Percentiles rank a stretch among this genome's conserved stretches.
phyloP scores from a whole-genome alignment of 768 basidiomycete genomes.

The Imleria badia region DNA sequence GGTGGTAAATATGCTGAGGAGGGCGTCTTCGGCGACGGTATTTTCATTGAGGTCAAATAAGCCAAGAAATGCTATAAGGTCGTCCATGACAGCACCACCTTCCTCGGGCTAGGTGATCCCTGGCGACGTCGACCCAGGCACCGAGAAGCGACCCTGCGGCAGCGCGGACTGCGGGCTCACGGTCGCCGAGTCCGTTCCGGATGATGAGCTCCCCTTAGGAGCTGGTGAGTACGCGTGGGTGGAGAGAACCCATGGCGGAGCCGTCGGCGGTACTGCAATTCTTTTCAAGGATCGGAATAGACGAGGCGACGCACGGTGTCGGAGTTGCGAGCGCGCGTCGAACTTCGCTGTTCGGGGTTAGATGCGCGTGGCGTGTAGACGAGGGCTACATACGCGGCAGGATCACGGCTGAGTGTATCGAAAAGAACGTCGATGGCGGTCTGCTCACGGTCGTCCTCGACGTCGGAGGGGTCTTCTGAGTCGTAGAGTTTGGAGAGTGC shows the following conservation, averaged over 20 bases:
- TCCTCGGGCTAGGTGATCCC: constrained; percentile 36
- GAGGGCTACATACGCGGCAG: no score
- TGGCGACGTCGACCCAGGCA: constrained; percentile 67
- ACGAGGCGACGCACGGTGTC: constrained; percentile 77
- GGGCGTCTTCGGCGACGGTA: constrained; percentile 68
- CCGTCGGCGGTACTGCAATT: constrained; percentile 32
- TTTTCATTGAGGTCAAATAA: constrained; percentile 61
- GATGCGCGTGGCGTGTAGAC: no score
- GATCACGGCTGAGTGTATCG: constrained; percentile 59
- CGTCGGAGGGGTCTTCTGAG: constrained; percentile 64
- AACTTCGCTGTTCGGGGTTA: no score
- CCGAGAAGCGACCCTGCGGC: constrained; percentile 73
- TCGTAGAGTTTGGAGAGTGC: constrained; percentile 76
- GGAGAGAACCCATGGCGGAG: constrained; percentile 51
- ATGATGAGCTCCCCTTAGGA: constrained; percentile 77
- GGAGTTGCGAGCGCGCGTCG: constrained; percentile 77
- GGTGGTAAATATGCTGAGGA: constrained; percentile 69
- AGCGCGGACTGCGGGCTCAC: constrained; percentile 68
- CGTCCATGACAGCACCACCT: constrained; percentile 35
- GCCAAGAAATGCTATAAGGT: constrained; percentile 47
- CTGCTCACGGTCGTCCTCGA: no score
- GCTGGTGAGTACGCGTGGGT: constrained; percentile 66
- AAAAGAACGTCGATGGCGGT: constrained; percentile 61
- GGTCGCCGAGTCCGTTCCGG: constrained; percentile 81
- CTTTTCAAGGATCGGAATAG: constrained; percentile 59